These are phyloP conservation scores for Ogataea saltuana DNA, from an alignment of 805 yeast species.

Conservation along the genomic window DNA sequence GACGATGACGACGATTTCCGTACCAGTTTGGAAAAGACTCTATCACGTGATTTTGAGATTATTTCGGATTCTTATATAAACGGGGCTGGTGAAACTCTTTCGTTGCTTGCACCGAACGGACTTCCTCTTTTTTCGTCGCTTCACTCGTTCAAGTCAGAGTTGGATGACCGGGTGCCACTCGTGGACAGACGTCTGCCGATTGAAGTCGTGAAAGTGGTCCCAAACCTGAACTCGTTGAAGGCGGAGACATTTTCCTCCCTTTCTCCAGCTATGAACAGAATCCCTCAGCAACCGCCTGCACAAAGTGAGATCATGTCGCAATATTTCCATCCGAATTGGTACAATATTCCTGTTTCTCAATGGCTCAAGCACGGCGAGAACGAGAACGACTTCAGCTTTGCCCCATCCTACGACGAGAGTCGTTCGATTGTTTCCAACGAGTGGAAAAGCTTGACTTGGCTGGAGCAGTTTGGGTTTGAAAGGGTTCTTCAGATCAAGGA, in stretches of 20 bases:
- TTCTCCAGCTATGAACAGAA: constrained; percentile 36
- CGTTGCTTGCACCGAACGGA: constrained; percentile 58
- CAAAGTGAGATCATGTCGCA: constrained; percentile 48
- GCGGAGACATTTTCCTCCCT: constrained; percentile 47
- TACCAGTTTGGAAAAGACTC: constrained; percentile 38
- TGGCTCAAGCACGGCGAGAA: constrained; percentile 54
- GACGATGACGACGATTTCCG: constrained; percentile 18
- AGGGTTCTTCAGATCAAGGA: constrained; percentile 31
- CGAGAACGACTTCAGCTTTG: constrained; percentile 53
- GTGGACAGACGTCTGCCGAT: constrained; percentile 60
- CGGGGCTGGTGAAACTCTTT: constrained; percentile 65
- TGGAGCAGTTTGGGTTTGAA: constrained; percentile 52
- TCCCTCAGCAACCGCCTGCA: constrained; percentile 19
- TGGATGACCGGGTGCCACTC: constrained; percentile 72
- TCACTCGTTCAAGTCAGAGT: constrained; percentile 57
- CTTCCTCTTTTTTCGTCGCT: constrained; percentile 80
- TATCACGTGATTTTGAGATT: constrained; percentile 59
- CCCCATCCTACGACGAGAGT: constrained; percentile 64
- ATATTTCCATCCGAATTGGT: constrained; percentile 64
- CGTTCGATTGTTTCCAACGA: constrained; percentile 53
- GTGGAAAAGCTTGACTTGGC: constrained; percentile 53
- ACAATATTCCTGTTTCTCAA: constrained; percentile 59
- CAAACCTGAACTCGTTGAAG: constrained; percentile 41
- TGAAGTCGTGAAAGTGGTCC: constrained; percentile 65
- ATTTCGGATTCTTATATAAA: constrained; percentile 54